Evolutionary conservation across 257 asterid genomes (phyloP).

Genomic region (Solanum lycopersicoides): DNA sequence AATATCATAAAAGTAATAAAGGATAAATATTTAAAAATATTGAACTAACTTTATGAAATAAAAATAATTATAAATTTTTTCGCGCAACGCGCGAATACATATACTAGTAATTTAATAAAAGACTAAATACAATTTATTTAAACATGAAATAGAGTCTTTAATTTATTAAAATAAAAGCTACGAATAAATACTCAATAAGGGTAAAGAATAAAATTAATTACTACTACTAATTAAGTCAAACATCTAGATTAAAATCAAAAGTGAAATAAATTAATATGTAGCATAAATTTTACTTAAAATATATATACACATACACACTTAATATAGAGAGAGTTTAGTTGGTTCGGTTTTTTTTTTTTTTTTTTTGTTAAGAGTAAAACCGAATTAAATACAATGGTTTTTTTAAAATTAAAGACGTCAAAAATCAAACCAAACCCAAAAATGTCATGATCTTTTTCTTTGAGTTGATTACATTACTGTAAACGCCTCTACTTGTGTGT

Average conservation of each 20-base stretch:
- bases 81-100: too few relatives aligned
- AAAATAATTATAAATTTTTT: too few relatives aligned
- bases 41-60: too few relatives aligned
- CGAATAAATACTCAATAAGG: neutral
- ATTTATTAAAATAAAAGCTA: neutral
- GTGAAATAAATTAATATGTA: neutral
- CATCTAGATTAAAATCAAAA: neutral
- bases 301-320: too few relatives aligned
- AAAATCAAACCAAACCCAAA: neutral
- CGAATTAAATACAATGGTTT: too few relatives aligned
- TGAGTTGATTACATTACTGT: neutral
- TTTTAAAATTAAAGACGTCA: too few relatives aligned
- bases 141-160: neutral
- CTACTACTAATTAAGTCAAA: neutral
- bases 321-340: neutral
- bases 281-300: neutral
- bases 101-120: neutral
- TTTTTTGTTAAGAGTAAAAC: neutral
- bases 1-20: neutral
- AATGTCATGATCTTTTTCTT: neutral
- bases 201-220: neutral
- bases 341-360: neutral
- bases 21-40: too few relatives aligned
- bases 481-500: neutral
- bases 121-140: neutral